These are phyloP conservation scores for Vanilla planifolia DNA, from an alignment of 106 monocot genomes.

Conservation along the genomic window DNA sequence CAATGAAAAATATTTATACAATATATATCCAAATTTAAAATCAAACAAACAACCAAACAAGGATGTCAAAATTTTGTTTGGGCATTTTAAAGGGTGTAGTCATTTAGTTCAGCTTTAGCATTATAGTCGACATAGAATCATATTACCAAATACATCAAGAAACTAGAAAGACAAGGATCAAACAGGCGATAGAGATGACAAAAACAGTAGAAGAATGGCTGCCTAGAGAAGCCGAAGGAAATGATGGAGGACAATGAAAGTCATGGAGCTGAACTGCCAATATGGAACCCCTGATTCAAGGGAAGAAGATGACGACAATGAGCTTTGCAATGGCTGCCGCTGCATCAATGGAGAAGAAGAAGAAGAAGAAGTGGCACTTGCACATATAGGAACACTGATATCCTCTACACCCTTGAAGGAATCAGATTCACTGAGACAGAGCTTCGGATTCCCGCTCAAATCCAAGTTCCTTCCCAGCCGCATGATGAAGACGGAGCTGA, in stretches of 20 bases:
- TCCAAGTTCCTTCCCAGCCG: slow-evolving; percentile 86
- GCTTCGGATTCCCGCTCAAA: slow-evolving; percentile 64
- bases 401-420: slow-evolving; percentile 9
- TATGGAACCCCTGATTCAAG: not conserved
- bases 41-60: too few relatives aligned
- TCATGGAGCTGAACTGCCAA: not conserved
- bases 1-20: too few relatives aligned
- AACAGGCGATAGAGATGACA: too few relatives aligned
- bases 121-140: too few relatives aligned
- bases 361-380: slow-evolving; percentile 4
- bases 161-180: too few relatives aligned
- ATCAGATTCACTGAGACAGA: slow-evolving; percentile 40
- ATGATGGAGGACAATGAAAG: not conserved
- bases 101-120: too few relatives aligned
- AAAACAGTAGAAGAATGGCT: too few relatives aligned
- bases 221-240: slow-evolving; percentile 7
- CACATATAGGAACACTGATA: slow-evolving; percentile 23
- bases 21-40: too few relatives aligned
- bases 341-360: slow-evolving; percentile 10
- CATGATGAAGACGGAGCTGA: slow-evolving; percentile 38
- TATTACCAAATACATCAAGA: too few relatives aligned
- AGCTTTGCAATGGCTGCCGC: slow-evolving; percentile 19
- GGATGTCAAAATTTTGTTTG: too few relatives aligned
- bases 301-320: slow-evolving; percentile 1
- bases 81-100: too few relatives aligned